These are phyloP conservation scores for Tricholoma sp. DNA, from an alignment of 768 basidiomycete genomes.

Conservation along the genomic window DNA sequence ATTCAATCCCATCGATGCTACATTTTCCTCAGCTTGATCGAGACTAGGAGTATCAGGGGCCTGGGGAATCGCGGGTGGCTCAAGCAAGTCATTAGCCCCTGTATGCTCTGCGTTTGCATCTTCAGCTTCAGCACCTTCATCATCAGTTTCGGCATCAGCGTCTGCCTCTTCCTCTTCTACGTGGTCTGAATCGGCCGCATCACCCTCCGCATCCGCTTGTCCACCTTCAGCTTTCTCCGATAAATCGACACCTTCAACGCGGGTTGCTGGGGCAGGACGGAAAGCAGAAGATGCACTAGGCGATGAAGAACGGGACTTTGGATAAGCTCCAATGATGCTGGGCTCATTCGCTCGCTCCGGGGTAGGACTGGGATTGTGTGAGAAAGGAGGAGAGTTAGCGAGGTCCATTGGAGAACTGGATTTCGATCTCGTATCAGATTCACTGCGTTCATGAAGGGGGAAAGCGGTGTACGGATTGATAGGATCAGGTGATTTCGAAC, in stretches of 20 bases:
- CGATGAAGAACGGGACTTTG: constrained; percentile 31
- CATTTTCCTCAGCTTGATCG: background rate
- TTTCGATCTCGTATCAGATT: constrained; percentile 18
- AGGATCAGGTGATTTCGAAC: background rate
- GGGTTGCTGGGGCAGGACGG: background rate
- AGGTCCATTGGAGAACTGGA: constrained; percentile 48
- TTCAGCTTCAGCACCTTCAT: background rate
- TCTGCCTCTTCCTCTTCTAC: background rate
- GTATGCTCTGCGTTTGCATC: background rate
- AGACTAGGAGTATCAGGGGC: background rate
- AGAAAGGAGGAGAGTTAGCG: constrained; percentile 30
- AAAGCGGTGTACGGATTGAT: too few relatives aligned
- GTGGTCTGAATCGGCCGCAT: background rate
- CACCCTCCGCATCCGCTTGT: too few relatives aligned
- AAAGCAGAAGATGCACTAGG: constrained; percentile 10
- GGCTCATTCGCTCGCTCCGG: constrained; percentile 26
- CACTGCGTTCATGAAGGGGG: background rate
- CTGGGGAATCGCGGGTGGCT: background rate
- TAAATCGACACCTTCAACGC: background rate
- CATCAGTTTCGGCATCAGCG: background rate
- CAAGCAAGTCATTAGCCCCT: background rate
- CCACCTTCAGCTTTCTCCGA: background rate
- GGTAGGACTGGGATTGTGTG: constrained; percentile 3
- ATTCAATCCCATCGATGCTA: background rate
- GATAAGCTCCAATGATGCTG: constrained; percentile 39